These are phyloP conservation scores for Kwoniella dendrophila DNA, from an alignment of 768 basidiomycete species.

Conservation along the genomic window DNA sequence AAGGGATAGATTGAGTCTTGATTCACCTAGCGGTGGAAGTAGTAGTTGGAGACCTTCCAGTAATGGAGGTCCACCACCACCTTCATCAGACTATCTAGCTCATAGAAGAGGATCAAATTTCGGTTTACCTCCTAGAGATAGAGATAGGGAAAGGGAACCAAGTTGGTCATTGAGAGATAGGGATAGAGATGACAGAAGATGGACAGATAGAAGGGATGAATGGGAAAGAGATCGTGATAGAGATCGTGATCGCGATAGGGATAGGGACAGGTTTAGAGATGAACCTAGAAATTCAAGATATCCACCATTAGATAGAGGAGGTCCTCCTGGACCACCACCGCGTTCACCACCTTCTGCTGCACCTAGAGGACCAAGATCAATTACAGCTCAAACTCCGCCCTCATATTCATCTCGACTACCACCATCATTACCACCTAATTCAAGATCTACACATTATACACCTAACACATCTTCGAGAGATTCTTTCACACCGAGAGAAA, in stretches of 20 bases:
- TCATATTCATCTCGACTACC: constrained; percentile 16
- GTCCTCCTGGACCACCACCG: constrained; percentile 12
- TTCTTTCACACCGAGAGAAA: constrained; percentile 10
- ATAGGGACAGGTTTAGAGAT: constrained; percentile 20
- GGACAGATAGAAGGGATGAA: no score
- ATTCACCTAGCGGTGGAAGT: background rate
- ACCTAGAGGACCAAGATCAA: constrained; percentile 1
- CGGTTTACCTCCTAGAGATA: background rate
- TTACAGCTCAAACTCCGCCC: constrained; percentile 19
- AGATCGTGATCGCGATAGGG: background rate
- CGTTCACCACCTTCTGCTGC: constrained; percentile 12
- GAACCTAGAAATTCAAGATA: constrained; percentile 2
- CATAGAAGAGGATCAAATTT: constrained; percentile 7
- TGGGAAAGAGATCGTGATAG: constrained; percentile 14
- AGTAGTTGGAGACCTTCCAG: background rate
- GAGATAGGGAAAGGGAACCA: constrained; percentile 17
- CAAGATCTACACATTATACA: background rate
- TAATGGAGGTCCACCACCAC: background rate
- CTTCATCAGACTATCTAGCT: background rate
- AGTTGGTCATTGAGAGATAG: no score
- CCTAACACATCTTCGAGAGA: background rate
- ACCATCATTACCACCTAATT: no score
- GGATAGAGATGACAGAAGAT: constrained; percentile 27
- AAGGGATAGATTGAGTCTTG: constrained; percentile 22
- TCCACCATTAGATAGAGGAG: constrained; percentile 10